Base-by-base conservation (phyloP, 495 filamentous ascomycete species). In the Oidiodendron maius region DNA sequence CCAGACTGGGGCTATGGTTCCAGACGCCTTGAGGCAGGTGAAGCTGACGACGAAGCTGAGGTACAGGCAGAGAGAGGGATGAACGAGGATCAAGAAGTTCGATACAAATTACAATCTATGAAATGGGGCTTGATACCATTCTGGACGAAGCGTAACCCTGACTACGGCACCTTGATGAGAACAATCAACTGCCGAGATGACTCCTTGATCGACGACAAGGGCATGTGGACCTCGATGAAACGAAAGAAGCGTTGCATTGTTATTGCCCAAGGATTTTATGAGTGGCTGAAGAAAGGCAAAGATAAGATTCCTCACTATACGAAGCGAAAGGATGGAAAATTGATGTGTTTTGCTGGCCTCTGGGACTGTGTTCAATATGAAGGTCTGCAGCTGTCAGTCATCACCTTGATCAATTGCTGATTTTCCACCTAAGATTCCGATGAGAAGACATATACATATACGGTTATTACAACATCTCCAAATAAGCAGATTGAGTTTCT, bases 161-260 rank as follows among this genome's bases (percentile, higher is more conserved):
- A 86, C 62, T 94, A 91, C 53, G 71, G 75, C 18, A 79, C 84
- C 2, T 68, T 86, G 61, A 71, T 91, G 72, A 86, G 83, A 57
- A 94, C 89, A 0, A 98, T 97, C 61, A 98, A 98, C 63, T 96
- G 90, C 63, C 84, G 93, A 18, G 90, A 91, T 59, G 93, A 96
- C 64, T 93, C 89, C 3, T 68, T 98, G 4, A 68, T 76, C 1
- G 76, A 84, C 6, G 76, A 83, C 18, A 75, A 78, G 2, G 89
- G 90, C 11, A 88, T 96, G 82, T 98, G 93, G 93, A 84, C 76
- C 21, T 77, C 73, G 12, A 95, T 97, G 86, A 96, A 95, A 63
- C 75, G 80, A 40, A 78, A 71, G 57, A 95, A 96, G 62, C 75
- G 93, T 20, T 98, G 93, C 60, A 70, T 96, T 35, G 81, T 98